Percentiles rank a stretch among this genome's conserved stretches.
phyloP scores from a whole-genome alignment of 495 filamentous ascomycete genomes.

The Xylaria cubensis region DNA sequence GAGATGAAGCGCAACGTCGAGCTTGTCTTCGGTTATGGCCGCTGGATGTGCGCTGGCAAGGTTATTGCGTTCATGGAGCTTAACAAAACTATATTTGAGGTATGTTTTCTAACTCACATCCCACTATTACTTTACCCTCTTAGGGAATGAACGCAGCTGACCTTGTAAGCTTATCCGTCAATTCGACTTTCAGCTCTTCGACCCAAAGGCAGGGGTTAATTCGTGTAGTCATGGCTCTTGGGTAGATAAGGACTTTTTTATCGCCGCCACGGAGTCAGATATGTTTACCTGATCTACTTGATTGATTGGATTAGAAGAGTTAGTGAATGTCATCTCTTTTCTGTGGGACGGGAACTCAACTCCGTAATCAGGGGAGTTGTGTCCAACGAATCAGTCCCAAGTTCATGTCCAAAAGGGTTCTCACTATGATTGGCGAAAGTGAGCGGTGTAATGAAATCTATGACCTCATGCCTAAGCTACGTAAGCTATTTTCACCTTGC shows the following conservation, averaged over 20 bases:
- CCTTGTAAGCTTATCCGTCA: slow-evolving; percentile 22
- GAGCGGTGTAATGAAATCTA: too few species aligned
- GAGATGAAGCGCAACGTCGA: slow-evolving; percentile 59
- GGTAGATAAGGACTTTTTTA: slow-evolving; percentile 13
- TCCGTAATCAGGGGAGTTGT: too few species aligned
- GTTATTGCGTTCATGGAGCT: slow-evolving; percentile 64
- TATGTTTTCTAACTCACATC: slow-evolving; percentile 36
- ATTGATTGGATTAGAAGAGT: neutral
- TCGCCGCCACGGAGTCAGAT: slow-evolving; percentile 10
- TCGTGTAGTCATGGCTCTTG: slow-evolving; percentile 16
- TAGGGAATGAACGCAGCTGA: neutral
- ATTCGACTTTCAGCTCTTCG: slow-evolving; percentile 26
- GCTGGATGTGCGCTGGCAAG: slow-evolving; percentile 58
- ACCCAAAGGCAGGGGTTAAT: slow-evolving; percentile 6
- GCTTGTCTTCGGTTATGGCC: slow-evolving; percentile 58
- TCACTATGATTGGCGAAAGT: too few species aligned
- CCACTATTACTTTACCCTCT: neutral
- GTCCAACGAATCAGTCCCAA: too few species aligned
- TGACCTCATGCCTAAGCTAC: too few species aligned
- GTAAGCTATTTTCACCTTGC: too few species aligned
- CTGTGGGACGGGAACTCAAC: neutral
- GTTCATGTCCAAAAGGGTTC: too few species aligned
- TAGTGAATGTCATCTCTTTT: neutral
- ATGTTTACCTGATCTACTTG: neutral
- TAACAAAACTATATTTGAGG: slow-evolving; percentile 59